Percentiles rank a stretch among this genome's conserved stretches.
Conservation (phyloP, 2,329 filamentous ascomycete genomes). For the Orbilia ellipsospora region DNA sequence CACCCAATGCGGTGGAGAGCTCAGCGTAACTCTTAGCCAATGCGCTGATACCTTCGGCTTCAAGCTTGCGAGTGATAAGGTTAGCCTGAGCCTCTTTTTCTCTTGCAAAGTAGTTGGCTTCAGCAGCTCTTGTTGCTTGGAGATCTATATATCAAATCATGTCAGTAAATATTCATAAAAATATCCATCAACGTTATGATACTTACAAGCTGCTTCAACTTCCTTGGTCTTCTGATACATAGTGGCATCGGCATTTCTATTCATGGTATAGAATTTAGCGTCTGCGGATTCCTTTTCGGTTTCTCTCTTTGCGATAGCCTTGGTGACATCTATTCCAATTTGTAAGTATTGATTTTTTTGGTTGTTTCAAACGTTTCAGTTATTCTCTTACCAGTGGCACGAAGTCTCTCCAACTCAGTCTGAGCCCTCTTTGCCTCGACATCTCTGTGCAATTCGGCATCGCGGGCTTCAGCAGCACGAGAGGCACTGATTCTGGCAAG, state of each 20-base stretch:
- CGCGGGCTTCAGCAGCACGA: conserved; percentile 77
- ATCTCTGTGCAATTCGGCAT: conserved; percentile 81
- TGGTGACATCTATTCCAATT: conserved; percentile 74
- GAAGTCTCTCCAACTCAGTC: conserved; percentile 82
- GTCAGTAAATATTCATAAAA: conserved; percentile 13
- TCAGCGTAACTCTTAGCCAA: conserved; percentile 84
- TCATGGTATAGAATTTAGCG: conserved; percentile 64
- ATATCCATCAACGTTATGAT: background rate
- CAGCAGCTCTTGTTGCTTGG: conserved; percentile 57
- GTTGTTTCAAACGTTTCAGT: background rate
- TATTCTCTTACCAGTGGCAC: conserved; percentile 65
- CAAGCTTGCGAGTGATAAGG: conserved; percentile 72
- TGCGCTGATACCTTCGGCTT: conserved; percentile 79
- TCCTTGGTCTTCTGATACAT: conserved; percentile 63
- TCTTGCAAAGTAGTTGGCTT: conserved; percentile 62
- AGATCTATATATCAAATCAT: conserved; percentile 30
- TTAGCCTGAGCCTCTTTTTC: conserved; percentile 71
- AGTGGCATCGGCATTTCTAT: conserved; percentile 48
- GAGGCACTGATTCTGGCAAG: conserved; percentile 79
- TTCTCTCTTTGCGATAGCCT: conserved; percentile 77
- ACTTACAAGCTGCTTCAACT: conserved; percentile 61
- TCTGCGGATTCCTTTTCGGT: conserved; percentile 76
- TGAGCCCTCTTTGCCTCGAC: conserved; percentile 81
- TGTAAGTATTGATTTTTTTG: conserved; percentile 3
- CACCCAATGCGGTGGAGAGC: conserved; percentile 78